phyloP scores from a whole-genome alignment of 257 asterid genomes.

The Salvia miltiorrhiza region DNA sequence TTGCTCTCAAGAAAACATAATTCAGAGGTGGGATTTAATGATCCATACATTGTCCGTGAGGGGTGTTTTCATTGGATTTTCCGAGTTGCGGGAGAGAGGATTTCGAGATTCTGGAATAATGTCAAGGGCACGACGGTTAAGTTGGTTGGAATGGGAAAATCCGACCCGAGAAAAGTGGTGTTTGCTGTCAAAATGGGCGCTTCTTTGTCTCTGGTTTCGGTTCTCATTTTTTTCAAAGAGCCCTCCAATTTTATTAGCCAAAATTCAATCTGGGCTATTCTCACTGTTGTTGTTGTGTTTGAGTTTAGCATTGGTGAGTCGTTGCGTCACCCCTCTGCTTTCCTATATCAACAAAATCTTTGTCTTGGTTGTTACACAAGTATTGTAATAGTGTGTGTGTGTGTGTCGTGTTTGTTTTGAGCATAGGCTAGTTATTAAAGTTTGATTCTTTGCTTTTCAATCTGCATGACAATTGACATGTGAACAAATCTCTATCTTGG shows the following conservation, averaged over 20 bases:
- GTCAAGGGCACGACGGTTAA: slow-evolving; percentile 27
- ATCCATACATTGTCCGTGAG: slow-evolving; percentile 15
- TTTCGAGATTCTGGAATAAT: slow-evolving; percentile 23
- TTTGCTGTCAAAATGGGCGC: slow-evolving; percentile 63
- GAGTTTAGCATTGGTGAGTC: slow-evolving; percentile 81
- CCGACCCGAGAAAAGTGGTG: slow-evolving; percentile 64
- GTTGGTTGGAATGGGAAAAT: slow-evolving; percentile 49
- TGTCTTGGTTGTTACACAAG: background rate
- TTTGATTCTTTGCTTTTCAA: background rate
- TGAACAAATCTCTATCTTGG: background rate
- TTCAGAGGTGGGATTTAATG: slow-evolving; percentile 46
- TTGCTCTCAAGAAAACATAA: slow-evolving; percentile 40
- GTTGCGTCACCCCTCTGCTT: background rate
- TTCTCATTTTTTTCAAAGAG: slow-evolving; percentile 58
- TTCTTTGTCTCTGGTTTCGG: slow-evolving; percentile 55
- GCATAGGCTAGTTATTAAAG: background rate
- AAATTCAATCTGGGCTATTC: slow-evolving; percentile 70
- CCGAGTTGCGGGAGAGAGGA: slow-evolving; percentile 23
- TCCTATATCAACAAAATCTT: background rate
- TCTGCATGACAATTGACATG: background rate
- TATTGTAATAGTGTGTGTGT: background rate
- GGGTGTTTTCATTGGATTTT: slow-evolving; percentile 34
- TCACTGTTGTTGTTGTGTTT: slow-evolving; percentile 84
- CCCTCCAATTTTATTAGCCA: slow-evolving; percentile 48
- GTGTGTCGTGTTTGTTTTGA: background rate